phyloP scores from a whole-genome alignment of 2,329 filamentous ascomycete species.

The Paracoccidioides lutzii region DNA sequence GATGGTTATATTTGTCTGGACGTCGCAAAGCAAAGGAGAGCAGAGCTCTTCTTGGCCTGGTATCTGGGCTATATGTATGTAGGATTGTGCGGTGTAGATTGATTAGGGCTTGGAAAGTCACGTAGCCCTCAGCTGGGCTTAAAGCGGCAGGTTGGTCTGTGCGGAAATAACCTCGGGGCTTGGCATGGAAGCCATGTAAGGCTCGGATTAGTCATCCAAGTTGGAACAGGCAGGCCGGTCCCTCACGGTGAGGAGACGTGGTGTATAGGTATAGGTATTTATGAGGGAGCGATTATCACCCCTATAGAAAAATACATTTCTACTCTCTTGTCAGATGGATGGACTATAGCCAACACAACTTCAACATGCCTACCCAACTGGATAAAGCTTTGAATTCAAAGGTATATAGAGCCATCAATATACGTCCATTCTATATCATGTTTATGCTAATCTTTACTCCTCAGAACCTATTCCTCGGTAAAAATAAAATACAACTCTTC shows the following conservation, averaged over 20 bases:
- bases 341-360: neutral
- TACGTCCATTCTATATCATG: slow-evolving; percentile 4
- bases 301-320: neutral
- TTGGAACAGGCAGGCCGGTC: neutral
- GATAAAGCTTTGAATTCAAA: slow-evolving; percentile 59
- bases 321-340: neutral
- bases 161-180: neutral
- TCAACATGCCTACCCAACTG: slow-evolving; percentile 54
- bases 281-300: neutral
- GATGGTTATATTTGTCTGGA: neutral
- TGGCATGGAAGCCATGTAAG: neutral
- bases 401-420: slow-evolving; percentile 32
- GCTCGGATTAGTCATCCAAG: neutral
- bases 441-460: slow-evolving; percentile 8
- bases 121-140: neutral
- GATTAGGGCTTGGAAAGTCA: slow-evolving; percentile 15
- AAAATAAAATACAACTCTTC: slow-evolving; percentile 3
- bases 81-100: slow-evolving; percentile 10
- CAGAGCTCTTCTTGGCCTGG: slow-evolving; percentile 9
- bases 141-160: neutral
- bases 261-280: slow-evolving; percentile 8
- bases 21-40: slow-evolving; percentile 9
- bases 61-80: neutral
- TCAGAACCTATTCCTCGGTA: slow-evolving; percentile 60
- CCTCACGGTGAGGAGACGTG: slow-evolving; percentile 3